A percentile compares a stretch with the other conserved stretches of the same genome.
These are phyloP conservation scores for Aquilaria malaccensis DNA, from an alignment of 345 rosid genomes.

Conservation along the genomic window DNA sequence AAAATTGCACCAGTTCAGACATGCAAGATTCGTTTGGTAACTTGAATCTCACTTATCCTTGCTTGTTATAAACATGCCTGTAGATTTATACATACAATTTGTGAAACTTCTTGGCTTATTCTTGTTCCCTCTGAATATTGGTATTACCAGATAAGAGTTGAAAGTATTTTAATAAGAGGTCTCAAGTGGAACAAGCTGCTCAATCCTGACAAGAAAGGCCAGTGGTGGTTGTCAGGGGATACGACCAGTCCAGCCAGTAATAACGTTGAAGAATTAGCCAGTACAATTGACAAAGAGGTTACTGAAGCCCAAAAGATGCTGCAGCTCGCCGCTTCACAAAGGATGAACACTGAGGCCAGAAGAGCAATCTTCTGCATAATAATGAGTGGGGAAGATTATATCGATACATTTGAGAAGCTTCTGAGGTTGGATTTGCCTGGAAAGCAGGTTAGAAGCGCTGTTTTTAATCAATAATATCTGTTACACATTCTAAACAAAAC, in stretches of 20 bases:
- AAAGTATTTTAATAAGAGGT: conserved; percentile 63
- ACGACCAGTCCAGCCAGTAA: conserved; percentile 23
- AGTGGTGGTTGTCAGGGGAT: conserved; percentile 89
- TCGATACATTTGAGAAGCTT: conserved; percentile 91
- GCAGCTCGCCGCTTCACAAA: conserved; percentile 85
- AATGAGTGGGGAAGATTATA: conserved; percentile 90
- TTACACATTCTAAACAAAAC: neutral
- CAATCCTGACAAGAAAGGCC: conserved; percentile 85
- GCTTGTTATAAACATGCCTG: neutral
- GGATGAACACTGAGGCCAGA: conserved; percentile 92
- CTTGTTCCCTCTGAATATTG: neutral
- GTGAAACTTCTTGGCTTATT: neutral
- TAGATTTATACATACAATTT: neutral
- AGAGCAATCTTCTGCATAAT: conserved; percentile 89
- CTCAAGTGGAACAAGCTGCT: conserved; percentile 87
- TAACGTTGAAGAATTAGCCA: conserved; percentile 57
- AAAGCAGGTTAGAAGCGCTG: conserved; percentile 42
- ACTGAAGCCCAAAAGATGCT: conserved; percentile 83
- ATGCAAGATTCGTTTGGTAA: no score
- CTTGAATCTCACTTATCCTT: neutral
- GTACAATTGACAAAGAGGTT: conserved; percentile 76
- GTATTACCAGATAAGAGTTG: conserved; percentile 54
- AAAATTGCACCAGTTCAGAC: no score
- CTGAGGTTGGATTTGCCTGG: conserved; percentile 76
- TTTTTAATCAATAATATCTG: neutral